Evolutionary conservation across 2,329 filamentous ascomycete species (phyloP).

Genomic region (Colletotrichum simmondsii): DNA sequence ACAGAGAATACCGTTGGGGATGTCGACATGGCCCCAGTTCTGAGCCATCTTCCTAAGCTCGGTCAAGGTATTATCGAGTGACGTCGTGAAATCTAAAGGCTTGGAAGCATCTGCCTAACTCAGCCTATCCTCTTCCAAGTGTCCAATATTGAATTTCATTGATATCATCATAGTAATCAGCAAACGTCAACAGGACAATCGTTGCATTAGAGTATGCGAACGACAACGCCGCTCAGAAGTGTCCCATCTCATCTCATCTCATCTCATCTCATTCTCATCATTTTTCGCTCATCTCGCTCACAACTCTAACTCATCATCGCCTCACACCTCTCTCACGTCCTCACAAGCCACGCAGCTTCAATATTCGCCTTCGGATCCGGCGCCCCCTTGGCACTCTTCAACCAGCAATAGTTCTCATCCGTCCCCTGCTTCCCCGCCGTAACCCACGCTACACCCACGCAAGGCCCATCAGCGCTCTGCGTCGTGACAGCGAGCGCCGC

Average conservation of each 20-base stretch:
- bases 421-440: conserved; percentile 36
- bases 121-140: too few species aligned
- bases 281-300: not conserved
- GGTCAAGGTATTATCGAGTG: too few species aligned
- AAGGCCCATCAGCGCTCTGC: conserved; percentile 32
- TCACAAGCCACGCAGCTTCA: conserved; percentile 17
- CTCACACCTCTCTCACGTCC: not conserved
- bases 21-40: too few species aligned
- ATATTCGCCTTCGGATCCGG: conserved; percentile 5
- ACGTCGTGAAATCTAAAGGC: too few species aligned
- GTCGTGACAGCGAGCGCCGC: conserved; percentile 37
- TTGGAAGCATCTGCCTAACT: too few species aligned
- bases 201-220: not conserved
- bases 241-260: not conserved
- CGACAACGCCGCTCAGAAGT: not conserved
- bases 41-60: too few species aligned
- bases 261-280: not conserved
- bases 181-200: not conserved
- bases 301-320: not conserved
- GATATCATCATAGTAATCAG: too few species aligned
- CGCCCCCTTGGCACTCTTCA: conserved; percentile 34
- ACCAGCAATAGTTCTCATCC: conserved; percentile 36
- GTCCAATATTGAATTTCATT: too few species aligned
- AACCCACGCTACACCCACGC: conserved; percentile 37
- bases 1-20: too few species aligned